These are phyloP conservation scores for Styphnolobium japonicum DNA, from an alignment of 306 rosid genomes.

Conservation along the genomic window DNA sequence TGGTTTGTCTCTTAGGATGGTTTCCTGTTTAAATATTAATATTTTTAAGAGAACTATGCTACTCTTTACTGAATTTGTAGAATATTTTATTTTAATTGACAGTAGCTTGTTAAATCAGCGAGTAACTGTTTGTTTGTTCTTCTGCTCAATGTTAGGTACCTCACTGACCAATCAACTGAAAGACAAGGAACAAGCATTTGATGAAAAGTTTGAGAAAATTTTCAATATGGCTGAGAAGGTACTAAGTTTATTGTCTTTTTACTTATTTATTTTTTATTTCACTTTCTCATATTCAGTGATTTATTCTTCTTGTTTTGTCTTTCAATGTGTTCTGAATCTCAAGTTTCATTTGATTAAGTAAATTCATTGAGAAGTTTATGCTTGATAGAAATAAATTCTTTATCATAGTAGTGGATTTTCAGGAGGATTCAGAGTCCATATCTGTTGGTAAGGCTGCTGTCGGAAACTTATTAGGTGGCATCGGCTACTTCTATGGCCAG, in stretches of 20 bases:
- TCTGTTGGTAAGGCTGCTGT: slow-evolving; percentile 85
- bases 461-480: slow-evolving; percentile 89
- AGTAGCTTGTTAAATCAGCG: not conserved
- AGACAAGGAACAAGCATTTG: slow-evolving; percentile 78
- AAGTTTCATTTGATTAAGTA: slow-evolving; percentile 9
- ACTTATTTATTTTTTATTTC: not conserved
- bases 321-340: slow-evolving; percentile 7
- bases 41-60: slow-evolving; percentile 6
- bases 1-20: slow-evolving; percentile 8
- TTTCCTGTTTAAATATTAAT: slow-evolving; percentile 5
- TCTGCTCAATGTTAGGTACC: slow-evolving; percentile 50
- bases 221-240: slow-evolving; percentile 76
- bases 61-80: slow-evolving; percentile 12
- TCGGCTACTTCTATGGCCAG: slow-evolving; percentile 94
- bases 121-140: slow-evolving; percentile 17
- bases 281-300: not conserved
- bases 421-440: slow-evolving; percentile 79
- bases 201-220: slow-evolving; percentile 60
- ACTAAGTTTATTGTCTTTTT: not conserved
- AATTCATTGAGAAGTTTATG: slow-evolving; percentile 12
- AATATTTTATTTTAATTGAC: slow-evolving; percentile 7
- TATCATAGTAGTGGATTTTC: slow-evolving; percentile 37
- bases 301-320: slow-evolving; percentile 8
- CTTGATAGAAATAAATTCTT: slow-evolving; percentile 30
- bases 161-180: slow-evolving; percentile 70